phyloP scores from a whole-genome alignment of 2,329 filamentous ascomycete species.

The Aspergillus niger region DNA sequence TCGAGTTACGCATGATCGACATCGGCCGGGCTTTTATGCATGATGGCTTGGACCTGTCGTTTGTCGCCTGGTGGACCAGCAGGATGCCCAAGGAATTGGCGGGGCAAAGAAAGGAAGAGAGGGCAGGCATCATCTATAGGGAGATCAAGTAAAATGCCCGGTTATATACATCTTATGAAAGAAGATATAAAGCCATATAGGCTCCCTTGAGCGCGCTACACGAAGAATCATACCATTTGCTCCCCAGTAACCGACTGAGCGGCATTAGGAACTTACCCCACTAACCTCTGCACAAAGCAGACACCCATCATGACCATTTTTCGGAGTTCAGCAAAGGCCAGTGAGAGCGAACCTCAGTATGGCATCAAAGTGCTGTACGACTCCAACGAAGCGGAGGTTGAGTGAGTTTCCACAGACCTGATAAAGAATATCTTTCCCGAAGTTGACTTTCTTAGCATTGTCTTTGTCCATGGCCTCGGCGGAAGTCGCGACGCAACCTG shows the following conservation, averaged over 20 bases:
- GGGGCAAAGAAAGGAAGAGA: not conserved
- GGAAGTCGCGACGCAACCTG: not conserved
- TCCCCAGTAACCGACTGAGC: too few relatives aligned
- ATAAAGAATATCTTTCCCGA: not conserved
- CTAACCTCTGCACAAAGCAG: not conserved
- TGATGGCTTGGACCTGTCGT: not conserved
- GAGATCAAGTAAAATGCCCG: not conserved
- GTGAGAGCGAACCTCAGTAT: not conserved
- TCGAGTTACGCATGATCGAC: not conserved
- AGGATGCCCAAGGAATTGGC: not conserved
- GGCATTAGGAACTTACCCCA: too few relatives aligned
- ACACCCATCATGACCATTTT: not conserved
- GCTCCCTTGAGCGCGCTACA: too few relatives aligned
- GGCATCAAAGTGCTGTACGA: not conserved
- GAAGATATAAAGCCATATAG: too few relatives aligned
- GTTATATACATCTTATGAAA: not conserved
- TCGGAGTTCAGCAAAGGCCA: not conserved
- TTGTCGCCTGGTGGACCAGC: not conserved
- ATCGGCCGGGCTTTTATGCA: not conserved
- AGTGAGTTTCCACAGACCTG: not conserved
- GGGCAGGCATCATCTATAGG: not conserved
- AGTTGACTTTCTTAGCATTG: not conserved
- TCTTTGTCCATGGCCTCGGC: not conserved
- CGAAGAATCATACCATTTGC: too few relatives aligned
- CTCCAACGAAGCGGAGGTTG: not conserved